These are phyloP conservation scores for Daldinia loculata DNA, from an alignment of 495 filamentous ascomycete species.

Conservation along the genomic window DNA sequence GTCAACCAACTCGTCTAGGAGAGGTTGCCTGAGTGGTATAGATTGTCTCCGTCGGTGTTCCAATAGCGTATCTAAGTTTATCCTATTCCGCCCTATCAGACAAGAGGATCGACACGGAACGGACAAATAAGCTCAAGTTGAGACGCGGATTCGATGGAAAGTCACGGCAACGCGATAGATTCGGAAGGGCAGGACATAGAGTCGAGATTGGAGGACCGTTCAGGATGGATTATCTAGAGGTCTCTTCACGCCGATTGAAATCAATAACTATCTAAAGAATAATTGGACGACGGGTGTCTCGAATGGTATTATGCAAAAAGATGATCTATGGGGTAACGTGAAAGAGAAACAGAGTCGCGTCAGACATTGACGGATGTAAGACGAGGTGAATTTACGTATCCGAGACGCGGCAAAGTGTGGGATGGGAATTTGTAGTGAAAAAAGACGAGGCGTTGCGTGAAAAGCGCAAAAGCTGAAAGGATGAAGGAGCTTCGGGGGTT, in stretches of 20 bases:
- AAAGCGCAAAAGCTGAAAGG: slow-evolving; percentile 34
- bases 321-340: slow-evolving; percentile 18
- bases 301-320: slow-evolving; percentile 24
- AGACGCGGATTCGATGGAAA: slow-evolving; percentile 9
- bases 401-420: background rate
- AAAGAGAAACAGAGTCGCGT: background rate
- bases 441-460: slow-evolving; percentile 23
- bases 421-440: slow-evolving; percentile 1
- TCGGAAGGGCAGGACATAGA: slow-evolving; percentile 11
- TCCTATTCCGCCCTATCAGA: background rate
- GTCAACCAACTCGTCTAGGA: background rate
- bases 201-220: background rate
- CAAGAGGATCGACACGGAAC: background rate
- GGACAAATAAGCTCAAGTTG: background rate
- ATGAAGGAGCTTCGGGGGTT: slow-evolving; percentile 30
- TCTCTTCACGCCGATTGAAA: slow-evolving; percentile 17
- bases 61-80: background rate
- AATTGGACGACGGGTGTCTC: slow-evolving; percentile 18
- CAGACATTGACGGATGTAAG: slow-evolving; percentile 3
- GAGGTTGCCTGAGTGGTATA: background rate
- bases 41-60: slow-evolving; percentile 2
- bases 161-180: slow-evolving; percentile 2
- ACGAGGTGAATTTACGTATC: slow-evolving; percentile 2
- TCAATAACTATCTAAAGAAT: slow-evolving; percentile 13
- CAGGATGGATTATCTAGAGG: slow-evolving; percentile 1